Percentiles rank a stretch among this genome's conserved stretches.
Conservation (phyloP, 2,329 filamentous ascomycete species). For the Fusarium coffeatum region DNA sequence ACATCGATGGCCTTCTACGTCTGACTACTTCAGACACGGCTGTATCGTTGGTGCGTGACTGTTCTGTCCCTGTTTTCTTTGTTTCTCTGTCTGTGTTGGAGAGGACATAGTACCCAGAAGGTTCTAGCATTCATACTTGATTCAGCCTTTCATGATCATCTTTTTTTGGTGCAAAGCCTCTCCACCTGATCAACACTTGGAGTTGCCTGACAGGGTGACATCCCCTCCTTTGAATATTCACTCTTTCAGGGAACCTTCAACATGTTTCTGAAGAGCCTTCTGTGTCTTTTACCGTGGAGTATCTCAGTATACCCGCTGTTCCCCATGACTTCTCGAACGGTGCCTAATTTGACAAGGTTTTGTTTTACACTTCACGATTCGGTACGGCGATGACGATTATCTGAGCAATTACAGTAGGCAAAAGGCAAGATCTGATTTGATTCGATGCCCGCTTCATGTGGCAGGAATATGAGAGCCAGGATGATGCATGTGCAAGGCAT, state of each 20-base stretch:
- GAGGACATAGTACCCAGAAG: not conserved
- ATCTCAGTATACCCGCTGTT: not conserved
- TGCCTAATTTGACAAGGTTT: constrained; percentile 22
- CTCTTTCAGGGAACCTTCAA: constrained; percentile 1
- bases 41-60: not conserved
- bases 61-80: not conserved
- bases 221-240: not conserved
- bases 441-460: constrained; percentile 10
- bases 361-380: constrained; percentile 8
- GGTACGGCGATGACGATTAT: constrained; percentile 3
- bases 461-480: not conserved
- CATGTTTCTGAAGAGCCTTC: not conserved
- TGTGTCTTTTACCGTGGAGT: not conserved
- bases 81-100: not conserved
- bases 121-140: not conserved
- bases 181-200: constrained; percentile 5
- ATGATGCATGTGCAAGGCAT: constrained; percentile 14
- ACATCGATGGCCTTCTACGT: not conserved
- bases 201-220: constrained; percentile 5
- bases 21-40: not conserved
- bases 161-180: not conserved
- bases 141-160: not conserved
- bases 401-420: not conserved
- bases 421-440: not conserved
- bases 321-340: constrained; percentile 25